Evolutionary conservation across 352 stramenopile species (phyloP), one percentile per base, ranked within the genome.

Genomic region (Phytophthora sp.): DNA sequence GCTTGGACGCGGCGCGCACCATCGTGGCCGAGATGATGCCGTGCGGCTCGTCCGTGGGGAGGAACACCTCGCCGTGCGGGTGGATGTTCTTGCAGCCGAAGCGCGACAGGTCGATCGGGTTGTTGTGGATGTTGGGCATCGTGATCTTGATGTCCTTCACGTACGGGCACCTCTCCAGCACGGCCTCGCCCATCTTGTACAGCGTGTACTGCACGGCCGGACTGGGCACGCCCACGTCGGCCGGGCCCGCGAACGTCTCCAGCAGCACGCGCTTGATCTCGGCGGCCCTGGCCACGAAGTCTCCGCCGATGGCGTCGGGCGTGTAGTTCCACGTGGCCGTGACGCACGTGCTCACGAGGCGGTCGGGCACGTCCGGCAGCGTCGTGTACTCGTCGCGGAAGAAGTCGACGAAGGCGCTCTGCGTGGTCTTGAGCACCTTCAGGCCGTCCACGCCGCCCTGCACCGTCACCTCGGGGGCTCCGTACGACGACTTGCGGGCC

Each of bases 61-160:
- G 72, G 50, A 97, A 96, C 31, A 97, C 84, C 53, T 95, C 77
- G n/a, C 88, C 88, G 38, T 93, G 91, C 42, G 90, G 82, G 66
- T 97, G 84, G 45, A 82, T 89, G 68, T 96, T 97, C 68, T 84
- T 83, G 48, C 95, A 72, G 15, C 87, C 87, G 51, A 96, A 95
- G 60, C 80, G 82, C 63, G 79, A 74, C 42, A 97, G 68, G 49
- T 96, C 82, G 24, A 96, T 89, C 15, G 89, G 87, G 27, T 96
- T 72, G 71, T 96, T 95, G 77, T 97, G 89, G 54, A 96, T 87
- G 72, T 96, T 96, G 24, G 88, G 85, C 79, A 92, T 92, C n/a
- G 62, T 72, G 64, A 93, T 84, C 50, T 58, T 86, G 54, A 95
- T 87, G 60, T 89, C 77, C 58, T 84, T 81, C 27, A 96, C 85